Evolutionary conservation across 345 rosid species (phyloP).

Genomic region (Eucalyptus shirleyi): DNA sequence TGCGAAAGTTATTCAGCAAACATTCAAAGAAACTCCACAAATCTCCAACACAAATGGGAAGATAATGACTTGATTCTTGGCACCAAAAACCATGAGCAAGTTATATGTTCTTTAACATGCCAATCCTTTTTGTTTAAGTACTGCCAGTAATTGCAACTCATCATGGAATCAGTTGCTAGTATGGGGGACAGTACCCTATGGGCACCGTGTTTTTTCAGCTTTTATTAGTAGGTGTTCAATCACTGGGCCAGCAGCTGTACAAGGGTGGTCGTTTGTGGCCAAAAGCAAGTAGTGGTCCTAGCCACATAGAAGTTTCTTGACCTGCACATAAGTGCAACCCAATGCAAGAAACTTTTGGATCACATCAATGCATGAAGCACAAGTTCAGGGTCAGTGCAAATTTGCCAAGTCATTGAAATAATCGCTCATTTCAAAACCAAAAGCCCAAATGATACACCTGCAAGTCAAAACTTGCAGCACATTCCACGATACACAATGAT

Average conservation of each 20-base stretch:
- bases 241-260: neutral
- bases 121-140: neutral
- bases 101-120: neutral
- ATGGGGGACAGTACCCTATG: neutral
- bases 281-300: neutral
- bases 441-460: neutral
- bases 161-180: neutral
- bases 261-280: neutral
- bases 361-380: neutral
- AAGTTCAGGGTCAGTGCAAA: neutral
- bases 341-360: neutral
- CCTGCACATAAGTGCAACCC: neutral
- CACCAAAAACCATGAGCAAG: neutral
- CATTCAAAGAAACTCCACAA: neutral
- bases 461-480: neutral
- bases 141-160: neutral
- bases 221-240: neutral
- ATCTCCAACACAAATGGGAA: neutral
- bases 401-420: neutral
- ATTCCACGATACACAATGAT: neutral
- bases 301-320: neutral
- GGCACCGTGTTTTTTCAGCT: neutral
- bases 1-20: neutral
- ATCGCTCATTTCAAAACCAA: neutral
- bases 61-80: neutral